Base-by-base conservation (phyloP, 2,329 filamentous ascomycete genomes). In the Lasiodiplodia sp. region DNA sequence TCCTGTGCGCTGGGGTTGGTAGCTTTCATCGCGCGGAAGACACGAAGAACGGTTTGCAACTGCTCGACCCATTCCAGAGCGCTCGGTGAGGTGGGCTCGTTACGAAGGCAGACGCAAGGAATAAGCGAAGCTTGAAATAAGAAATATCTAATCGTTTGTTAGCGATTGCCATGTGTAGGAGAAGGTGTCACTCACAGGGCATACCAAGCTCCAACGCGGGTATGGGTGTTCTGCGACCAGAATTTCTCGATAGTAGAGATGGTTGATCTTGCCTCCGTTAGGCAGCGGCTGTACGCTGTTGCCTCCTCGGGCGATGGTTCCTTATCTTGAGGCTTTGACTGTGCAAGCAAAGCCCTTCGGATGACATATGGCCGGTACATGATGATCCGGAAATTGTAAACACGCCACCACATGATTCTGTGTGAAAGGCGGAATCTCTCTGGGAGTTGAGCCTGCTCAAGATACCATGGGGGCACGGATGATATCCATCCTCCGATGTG, bases 51-150 rank as follows among this genome's bases (percentile, higher is more conserved):
- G 2, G 73, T 76, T 3, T 71, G 72, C 49, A 85, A 79, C 68
- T 85, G 83, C 2, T 74, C 70, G 10, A 80, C 77, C 83, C 82
- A 85, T 67, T 78, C 78, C 1, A 73, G 51, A 8, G 81, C 80
- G 11, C 78, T 71, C 2, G 74, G 67, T 1, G 81, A 79, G 7
- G 72, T 71, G 0, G 83, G 81, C 5, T 81, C 75, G 66, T 83
- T 84, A 6, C 83, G 81, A 2, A 85, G 76, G 68, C 82, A 85
- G 12, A 85, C 81, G 56, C 79, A 82, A 1, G 83, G 84, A 11
- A 86, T 85, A 18, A 86, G 74, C 2, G 80, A 81, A 0, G 83
- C 83, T 68, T 85, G 84, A 66, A 86, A 86, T 5, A 85, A 76
- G 68, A 85, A 85, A 71, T 71, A 72, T 10, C 64, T 66, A 4